Conservation (phyloP, 2,329 filamentous ascomycete genomes). For the Aspergillus luchuensis region DNA sequence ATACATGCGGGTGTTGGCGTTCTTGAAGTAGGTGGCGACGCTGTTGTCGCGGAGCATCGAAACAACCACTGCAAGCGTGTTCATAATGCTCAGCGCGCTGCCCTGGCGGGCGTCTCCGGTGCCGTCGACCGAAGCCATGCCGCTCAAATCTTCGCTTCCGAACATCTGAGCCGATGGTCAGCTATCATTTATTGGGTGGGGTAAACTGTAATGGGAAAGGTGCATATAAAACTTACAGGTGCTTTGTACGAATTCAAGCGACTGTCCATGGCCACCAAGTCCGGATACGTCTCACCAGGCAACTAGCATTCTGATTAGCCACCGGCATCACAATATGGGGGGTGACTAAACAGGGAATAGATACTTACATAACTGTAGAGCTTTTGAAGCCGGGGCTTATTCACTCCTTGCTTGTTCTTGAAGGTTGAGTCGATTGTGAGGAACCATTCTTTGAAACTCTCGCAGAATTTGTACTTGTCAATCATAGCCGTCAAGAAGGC, state of each 20-base stretch:
- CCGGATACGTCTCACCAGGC: neutral
- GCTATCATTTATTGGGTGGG: neutral
- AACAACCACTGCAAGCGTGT: constrained; percentile 2
- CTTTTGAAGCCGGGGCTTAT: neutral
- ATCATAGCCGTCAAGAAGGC: constrained; percentile 1
- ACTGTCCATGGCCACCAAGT: constrained; percentile 1
- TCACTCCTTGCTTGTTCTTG: neutral
- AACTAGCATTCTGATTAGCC: neutral
- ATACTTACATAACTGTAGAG: neutral
- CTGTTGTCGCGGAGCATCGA: constrained; percentile 6
- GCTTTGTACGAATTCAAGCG: neutral
- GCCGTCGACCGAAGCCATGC: neutral
- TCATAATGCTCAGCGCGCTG: constrained; percentile 4
- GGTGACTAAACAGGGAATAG: rapidly evolving
- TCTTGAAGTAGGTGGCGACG: constrained; percentile 1
- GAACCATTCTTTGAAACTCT: constrained; percentile 3
- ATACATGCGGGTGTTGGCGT: constrained; percentile 6
- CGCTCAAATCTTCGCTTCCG: neutral
- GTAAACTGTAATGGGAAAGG: neutral
- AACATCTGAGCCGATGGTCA: neutral
- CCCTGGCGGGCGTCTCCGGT: neutral
- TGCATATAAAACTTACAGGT: neutral
- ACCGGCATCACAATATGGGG: neutral
- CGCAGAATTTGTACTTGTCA: neutral
- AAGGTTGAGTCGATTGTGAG: neutral